Evolutionary conservation across 371 early-diverging fungal genomes (phyloP).

Genomic region (Zychaea mexicana): DNA sequence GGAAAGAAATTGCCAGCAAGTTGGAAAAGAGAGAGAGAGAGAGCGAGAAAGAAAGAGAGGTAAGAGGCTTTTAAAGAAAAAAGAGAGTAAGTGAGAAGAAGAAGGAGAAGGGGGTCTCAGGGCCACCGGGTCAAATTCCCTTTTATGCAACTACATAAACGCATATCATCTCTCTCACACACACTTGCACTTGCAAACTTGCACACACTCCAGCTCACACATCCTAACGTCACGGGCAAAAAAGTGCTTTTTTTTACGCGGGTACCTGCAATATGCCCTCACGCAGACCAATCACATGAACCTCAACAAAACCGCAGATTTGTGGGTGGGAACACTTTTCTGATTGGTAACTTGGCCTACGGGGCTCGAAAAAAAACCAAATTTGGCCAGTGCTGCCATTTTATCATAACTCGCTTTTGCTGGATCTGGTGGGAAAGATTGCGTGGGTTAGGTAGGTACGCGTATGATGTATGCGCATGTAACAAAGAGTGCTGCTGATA

Average conservation of each 20-base stretch:
- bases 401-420: neutral
- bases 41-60: neutral
- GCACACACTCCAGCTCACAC: neutral
- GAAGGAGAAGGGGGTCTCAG: neutral
- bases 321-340: conserved; percentile 2
- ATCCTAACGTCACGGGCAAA: conserved; percentile 1
- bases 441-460: too few species aligned
- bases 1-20: neutral
- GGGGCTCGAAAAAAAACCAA: conserved; percentile 1
- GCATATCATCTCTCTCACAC: neutral
- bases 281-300: conserved; percentile 3
- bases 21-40: neutral
- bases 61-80: neutral
- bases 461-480: too few species aligned
- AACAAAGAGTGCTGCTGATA: too few species aligned
- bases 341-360: neutral
- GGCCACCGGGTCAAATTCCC: conserved; percentile 4
- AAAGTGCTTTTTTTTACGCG: neutral
- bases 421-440: too few species aligned
- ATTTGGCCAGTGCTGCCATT: neutral
- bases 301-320: conserved; percentile 6
- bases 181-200: neutral
- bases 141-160: conserved; percentile 4
- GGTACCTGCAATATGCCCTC: conserved; percentile 11
- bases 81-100: conserved; percentile 1